Conservation (phyloP, 176 grass and related monocot genomes). For the Eleusine indica region DNA sequence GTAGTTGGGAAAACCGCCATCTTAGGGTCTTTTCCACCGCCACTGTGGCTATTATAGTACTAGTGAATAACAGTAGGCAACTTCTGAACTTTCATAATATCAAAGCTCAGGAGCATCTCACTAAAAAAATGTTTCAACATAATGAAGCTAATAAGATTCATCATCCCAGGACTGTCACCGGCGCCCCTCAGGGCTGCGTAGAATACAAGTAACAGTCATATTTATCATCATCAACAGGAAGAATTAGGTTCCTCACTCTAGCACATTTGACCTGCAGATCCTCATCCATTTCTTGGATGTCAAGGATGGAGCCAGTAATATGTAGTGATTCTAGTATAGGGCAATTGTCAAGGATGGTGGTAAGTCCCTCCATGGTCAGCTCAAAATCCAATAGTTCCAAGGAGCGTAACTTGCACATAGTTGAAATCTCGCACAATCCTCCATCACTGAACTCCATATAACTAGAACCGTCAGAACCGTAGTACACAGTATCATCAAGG, state of each 20-base stretch:
- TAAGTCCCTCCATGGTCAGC: background rate
- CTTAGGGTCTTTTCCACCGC: no score
- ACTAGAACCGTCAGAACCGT: no score
- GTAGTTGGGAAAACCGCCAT: no score
- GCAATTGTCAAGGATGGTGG: background rate
- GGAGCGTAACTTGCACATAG: background rate
- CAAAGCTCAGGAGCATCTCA: no score
- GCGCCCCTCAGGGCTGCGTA: no score
- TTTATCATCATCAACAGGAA: background rate
- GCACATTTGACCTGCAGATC: background rate
- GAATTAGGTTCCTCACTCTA: background rate
- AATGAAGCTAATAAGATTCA: no score
- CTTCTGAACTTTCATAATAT: no score
- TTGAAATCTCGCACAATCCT: background rate
- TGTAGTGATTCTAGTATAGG: background rate
- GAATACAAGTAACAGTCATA: background rate
- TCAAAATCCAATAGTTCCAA: background rate
- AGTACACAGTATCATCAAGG: background rate
- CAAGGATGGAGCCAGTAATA: background rate
- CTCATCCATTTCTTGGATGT: background rate
- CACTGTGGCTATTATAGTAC: no score
- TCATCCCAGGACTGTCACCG: no score
- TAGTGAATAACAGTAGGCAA: no score
- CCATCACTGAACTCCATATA: background rate
- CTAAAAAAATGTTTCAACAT: no score